Evolutionary conservation across 805 yeast genomes (phyloP).

Genomic region (Hermanozyma aechmeae): DNA sequence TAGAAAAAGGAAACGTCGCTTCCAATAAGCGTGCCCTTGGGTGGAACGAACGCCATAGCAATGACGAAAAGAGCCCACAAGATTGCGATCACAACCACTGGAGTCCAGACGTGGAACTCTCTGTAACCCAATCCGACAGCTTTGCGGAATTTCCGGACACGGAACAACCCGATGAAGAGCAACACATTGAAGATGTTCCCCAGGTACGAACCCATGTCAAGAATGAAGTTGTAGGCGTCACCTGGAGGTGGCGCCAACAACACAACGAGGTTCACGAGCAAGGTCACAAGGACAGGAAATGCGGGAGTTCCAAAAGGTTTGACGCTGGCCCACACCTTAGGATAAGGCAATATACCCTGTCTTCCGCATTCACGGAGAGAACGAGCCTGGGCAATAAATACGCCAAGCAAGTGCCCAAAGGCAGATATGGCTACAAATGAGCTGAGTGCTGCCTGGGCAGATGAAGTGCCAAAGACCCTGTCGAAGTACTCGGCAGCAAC

Average conservation of each 20-base stretch:
- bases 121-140: slow-evolving; percentile 8
- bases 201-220: slow-evolving; percentile 21
- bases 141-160: slow-evolving; percentile 21
- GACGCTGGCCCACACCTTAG: slow-evolving; percentile 18
- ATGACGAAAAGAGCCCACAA: slow-evolving; percentile 28
- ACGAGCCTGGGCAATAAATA: slow-evolving; percentile 20
- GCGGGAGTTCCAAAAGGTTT: slow-evolving; percentile 24
- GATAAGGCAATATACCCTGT: slow-evolving; percentile 23
- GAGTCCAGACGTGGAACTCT: slow-evolving; percentile 8
- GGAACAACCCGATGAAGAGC: slow-evolving; percentile 17
- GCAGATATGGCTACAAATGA: slow-evolving; percentile 22
- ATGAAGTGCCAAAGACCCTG: slow-evolving; percentile 20
- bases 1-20: slow-evolving; percentile 35
- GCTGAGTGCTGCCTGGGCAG: slow-evolving; percentile 15
- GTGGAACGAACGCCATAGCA: slow-evolving; percentile 35
- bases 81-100: slow-evolving; percentile 13
- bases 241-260: slow-evolving; percentile 26
- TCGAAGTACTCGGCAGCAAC: slow-evolving; percentile 20
- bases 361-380: slow-evolving; percentile 23
- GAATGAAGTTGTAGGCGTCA: slow-evolving; percentile 23
- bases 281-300: slow-evolving; percentile 16
- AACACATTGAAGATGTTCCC: slow-evolving; percentile 19
- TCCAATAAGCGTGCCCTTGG: slow-evolving; percentile 29
- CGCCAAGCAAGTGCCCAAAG: slow-evolving; percentile 20
- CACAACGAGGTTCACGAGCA: slow-evolving; percentile 16